These are phyloP conservation scores for Astragalus glycyphyllos DNA, from an alignment of 306 rosid genomes.

Conservation along the genomic window DNA sequence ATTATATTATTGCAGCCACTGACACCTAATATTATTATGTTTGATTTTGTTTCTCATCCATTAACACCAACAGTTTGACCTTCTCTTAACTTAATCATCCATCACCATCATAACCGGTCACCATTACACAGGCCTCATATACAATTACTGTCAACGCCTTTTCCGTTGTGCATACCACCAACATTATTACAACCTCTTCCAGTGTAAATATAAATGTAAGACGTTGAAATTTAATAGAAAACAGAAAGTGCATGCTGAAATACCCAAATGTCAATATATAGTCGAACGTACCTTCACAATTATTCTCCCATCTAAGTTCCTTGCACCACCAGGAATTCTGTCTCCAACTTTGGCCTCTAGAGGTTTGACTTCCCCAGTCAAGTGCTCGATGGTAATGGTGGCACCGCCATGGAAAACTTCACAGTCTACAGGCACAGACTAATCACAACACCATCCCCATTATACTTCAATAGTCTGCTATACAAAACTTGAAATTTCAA, in stretches of 20 bases:
- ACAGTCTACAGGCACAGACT: slow-evolving; percentile 99
- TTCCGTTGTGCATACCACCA: slow-evolving; percentile 20
- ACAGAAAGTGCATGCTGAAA: slow-evolving; percentile 13
- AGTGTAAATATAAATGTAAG: slow-evolving; percentile 21
- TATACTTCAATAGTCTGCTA: slow-evolving; percentile 58
- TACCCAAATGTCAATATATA: slow-evolving; percentile 31
- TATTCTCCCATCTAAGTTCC: slow-evolving; percentile 96
- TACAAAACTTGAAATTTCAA: slow-evolving; percentile 45
- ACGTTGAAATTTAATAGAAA: slow-evolving; percentile 19
- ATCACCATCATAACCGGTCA: slow-evolving; percentile 25
- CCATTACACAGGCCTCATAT: slow-evolving; percentile 20
- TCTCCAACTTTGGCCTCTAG: slow-evolving; percentile 86
- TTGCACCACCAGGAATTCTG: slow-evolving; percentile 96
- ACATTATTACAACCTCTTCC: slow-evolving; percentile 31
- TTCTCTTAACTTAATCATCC: slow-evolving; percentile 27
- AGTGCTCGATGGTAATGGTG: slow-evolving; percentile 91
- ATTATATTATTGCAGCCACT: slow-evolving; percentile 20
- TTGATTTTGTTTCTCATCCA: slow-evolving; percentile 18
- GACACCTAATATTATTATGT: slow-evolving; percentile 20
- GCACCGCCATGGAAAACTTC: slow-evolving; percentile 94
- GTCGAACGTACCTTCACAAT: slow-evolving; percentile 75
- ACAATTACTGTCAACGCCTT: slow-evolving; percentile 21
- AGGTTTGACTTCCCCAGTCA: slow-evolving; percentile 97
- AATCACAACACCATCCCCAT: slow-evolving; percentile 79
- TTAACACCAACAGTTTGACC: slow-evolving; percentile 36